A percentile compares a stretch with the other conserved stretches of the same genome.
Conservation (phyloP, 768 basidiomycete species). For the Leccinellum luteum region DNA sequence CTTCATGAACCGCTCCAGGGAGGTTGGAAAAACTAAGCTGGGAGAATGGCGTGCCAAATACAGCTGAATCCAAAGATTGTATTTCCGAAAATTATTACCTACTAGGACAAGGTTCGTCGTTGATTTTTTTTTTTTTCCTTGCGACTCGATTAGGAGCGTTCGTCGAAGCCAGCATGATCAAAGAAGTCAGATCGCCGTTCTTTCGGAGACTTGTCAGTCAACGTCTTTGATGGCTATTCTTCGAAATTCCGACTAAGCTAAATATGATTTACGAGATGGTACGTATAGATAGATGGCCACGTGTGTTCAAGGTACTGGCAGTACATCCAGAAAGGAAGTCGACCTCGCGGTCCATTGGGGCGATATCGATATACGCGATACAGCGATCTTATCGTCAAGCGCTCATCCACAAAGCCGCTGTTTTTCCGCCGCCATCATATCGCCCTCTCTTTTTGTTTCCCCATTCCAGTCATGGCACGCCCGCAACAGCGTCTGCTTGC, state of each 20-base stretch:
- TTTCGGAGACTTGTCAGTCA: not conserved
- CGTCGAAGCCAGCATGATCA: not conserved
- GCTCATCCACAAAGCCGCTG: slow-evolving; percentile 2
- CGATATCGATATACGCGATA: not conserved
- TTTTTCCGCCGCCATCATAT: not conserved
- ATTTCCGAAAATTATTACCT: not conserved
- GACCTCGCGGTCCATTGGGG: not conserved
- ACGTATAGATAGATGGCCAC: too few species aligned
- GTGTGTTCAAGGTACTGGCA: not conserved
- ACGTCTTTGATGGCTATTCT: not conserved
- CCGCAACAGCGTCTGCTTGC: slow-evolving; percentile 30
- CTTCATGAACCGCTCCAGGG: too few species aligned
- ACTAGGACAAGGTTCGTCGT: not conserved
- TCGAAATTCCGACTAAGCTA: too few species aligned
- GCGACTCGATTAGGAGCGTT: not conserved
- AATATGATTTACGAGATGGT: not conserved
- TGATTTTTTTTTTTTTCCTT: not conserved
- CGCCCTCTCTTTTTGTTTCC: not conserved
- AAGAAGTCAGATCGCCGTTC: not conserved
- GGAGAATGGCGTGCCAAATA: not conserved
- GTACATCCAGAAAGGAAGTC: not conserved
- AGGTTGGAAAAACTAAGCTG: too few species aligned
- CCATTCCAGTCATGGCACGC: slow-evolving; percentile 18
- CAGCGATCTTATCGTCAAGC: not conserved
- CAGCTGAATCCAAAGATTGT: not conserved